A percentile compares a stretch with the other conserved stretches of the same genome.
These are phyloP conservation scores for Biscutella laevigata DNA, from an alignment of 441 rosid species.

Conservation along the genomic window DNA sequence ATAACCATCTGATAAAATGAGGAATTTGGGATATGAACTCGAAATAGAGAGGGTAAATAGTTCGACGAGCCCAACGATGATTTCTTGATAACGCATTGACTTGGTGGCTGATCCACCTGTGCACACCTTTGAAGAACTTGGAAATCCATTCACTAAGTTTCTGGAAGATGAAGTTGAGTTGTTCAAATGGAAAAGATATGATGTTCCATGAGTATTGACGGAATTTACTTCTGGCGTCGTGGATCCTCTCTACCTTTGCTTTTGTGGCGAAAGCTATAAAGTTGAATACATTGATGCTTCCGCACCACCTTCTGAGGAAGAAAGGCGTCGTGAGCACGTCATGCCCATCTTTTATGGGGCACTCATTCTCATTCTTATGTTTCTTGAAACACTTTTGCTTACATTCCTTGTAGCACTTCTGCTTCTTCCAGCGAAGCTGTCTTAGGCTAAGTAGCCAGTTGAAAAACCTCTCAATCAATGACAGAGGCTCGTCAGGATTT, in stretches of 20 bases:
- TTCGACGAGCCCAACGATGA: neutral
- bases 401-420: neutral
- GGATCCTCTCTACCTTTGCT: constrained; percentile 23
- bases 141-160: neutral
- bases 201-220: neutral
- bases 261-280: constrained; percentile 29
- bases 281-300: constrained; percentile 29
- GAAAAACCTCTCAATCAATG: neutral
- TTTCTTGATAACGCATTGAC: constrained; percentile 13
- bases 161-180: neutral
- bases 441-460: constrained; percentile 6
- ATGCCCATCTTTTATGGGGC: too few species aligned
- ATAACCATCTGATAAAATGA: neutral
- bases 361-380: too few species aligned
- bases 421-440: constrained; percentile 18
- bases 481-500: neutral
- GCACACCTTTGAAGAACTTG: neutral
- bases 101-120: constrained; percentile 1
- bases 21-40: constrained; percentile 1
- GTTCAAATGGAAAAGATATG: neutral
- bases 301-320: constrained; percentile 37
- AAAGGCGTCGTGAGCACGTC: constrained; percentile 5
- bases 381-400: neutral
- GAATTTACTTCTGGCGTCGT: constrained; percentile 14
- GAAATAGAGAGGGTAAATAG: constrained; percentile 14